These are phyloP conservation scores for Pilaira anomala DNA, from an alignment of 192 early-diverging fungal species.

Conservation along the genomic window DNA sequence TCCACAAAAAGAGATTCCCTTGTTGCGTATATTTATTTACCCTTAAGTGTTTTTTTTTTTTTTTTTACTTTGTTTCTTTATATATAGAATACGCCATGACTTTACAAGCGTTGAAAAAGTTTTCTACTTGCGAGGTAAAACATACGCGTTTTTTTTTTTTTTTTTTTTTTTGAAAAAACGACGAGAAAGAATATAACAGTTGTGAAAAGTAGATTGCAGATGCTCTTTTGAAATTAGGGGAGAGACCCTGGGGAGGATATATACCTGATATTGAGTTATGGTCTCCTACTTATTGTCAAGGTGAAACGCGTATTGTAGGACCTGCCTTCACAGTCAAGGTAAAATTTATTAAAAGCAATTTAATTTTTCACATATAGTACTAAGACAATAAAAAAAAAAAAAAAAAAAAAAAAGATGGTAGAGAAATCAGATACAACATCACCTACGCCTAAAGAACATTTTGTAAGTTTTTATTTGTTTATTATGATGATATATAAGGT, in stretches of 20 bases:
- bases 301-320: conserved; percentile 49
- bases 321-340: conserved; percentile 61
- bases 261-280: conserved; percentile 55
- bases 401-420: conserved; percentile 15
- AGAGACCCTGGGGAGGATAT: conserved; percentile 45
- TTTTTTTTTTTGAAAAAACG: too few relatives aligned
- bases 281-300: conserved; percentile 47
- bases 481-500: neutral
- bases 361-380: neutral
- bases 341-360: neutral
- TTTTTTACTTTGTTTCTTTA: too few relatives aligned
- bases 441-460: conserved; percentile 3
- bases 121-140: neutral
- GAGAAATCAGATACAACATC: conserved; percentile 14
- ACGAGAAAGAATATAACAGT: neutral
- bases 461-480: conserved; percentile 4
- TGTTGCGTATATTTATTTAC: too few relatives aligned
- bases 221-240: conserved; percentile 45
- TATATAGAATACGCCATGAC: too few relatives aligned
- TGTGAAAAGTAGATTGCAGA: conserved; percentile 42
- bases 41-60: too few relatives aligned
- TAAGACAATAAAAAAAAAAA: too few relatives aligned
- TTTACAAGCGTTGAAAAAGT: too few relatives aligned
- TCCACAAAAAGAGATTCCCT: too few relatives aligned
- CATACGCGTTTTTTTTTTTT: too few relatives aligned